A percentile compares a stretch with the other conserved stretches of the same genome.
These are phyloP conservation scores for Sphagnurus paluster DNA, from an alignment of 1,284 basidiomycete species.

Conservation along the genomic window DNA sequence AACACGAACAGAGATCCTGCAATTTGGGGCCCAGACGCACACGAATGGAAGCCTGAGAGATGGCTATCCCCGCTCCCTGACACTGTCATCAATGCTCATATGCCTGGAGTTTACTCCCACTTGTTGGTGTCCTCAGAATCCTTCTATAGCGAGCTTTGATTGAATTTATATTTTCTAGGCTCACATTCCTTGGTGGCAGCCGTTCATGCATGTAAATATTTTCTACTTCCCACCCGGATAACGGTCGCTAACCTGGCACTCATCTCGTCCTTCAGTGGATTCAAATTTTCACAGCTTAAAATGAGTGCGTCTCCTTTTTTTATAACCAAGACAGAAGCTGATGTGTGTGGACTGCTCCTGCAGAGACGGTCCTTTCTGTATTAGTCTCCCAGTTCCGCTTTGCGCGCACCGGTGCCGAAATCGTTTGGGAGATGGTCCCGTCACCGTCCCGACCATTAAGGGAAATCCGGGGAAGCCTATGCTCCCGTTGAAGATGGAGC, in stretches of 20 bases:
- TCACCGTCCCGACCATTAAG: too few species aligned
- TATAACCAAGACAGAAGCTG: too few species aligned
- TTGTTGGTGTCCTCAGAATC: constrained; percentile 11
- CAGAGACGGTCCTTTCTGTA: constrained; percentile 13
- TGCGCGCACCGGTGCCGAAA: constrained; percentile 13
- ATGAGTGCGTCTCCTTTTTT: constrained; percentile 28
- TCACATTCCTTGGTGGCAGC: constrained; percentile 15
- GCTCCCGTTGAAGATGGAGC: constrained; percentile 9
- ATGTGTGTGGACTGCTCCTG: background rate
- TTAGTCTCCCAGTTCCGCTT: constrained; percentile 18
- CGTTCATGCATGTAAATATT: constrained; percentile 27
- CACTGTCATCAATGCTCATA: constrained; percentile 15
- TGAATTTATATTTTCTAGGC: constrained; percentile 2
- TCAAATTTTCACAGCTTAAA: constrained; percentile 33
- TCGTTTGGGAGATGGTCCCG: constrained; percentile 17
- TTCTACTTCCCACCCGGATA: constrained; percentile 8
- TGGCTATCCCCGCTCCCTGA: constrained; percentile 20
- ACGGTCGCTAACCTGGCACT: background rate
- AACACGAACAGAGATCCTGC: constrained; percentile 16
- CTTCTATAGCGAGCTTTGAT: background rate
- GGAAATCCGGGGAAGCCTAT: constrained; percentile 3
- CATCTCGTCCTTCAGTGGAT: constrained; percentile 23
- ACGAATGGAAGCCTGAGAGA: constrained; percentile 23
- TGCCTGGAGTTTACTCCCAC: constrained; percentile 23
- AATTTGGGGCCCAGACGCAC: constrained; percentile 20